Evolutionary conservation across 2,329 filamentous ascomycete species (phyloP).

Genomic region (Amylocarpus encephaloides): DNA sequence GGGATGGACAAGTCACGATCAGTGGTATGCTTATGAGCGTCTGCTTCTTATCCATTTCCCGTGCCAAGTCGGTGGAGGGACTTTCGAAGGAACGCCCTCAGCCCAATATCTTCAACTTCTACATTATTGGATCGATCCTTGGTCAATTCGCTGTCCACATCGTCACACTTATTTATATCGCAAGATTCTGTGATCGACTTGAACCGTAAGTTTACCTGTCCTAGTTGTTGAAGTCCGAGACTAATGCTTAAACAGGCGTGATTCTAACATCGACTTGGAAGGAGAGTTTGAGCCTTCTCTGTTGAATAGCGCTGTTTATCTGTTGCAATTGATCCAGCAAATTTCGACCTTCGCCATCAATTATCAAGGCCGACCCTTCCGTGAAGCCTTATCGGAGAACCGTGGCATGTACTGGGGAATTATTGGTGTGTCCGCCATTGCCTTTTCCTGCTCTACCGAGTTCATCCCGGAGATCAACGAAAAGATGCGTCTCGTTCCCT

Average conservation of each 20-base stretch:
- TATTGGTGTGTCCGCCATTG: slow-evolving; percentile 78
- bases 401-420: slow-evolving; percentile 98
- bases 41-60: slow-evolving; percentile 97
- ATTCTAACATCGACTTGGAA: slow-evolving; percentile 74
- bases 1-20: slow-evolving; percentile 96
- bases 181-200: slow-evolving; percentile 76
- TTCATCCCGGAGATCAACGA: slow-evolving; percentile 94
- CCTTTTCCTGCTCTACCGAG: slow-evolving; percentile 91
- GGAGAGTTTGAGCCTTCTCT: slow-evolving; percentile 90
- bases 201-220: slow-evolving; percentile 65
- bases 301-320: slow-evolving; percentile 93
- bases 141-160: slow-evolving; percentile 97
- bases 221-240: neutral
- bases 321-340: slow-evolving; percentile 96
- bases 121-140: slow-evolving; percentile 96
- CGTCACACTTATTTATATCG: slow-evolving; percentile 87
- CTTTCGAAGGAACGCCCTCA: slow-evolving; percentile 95
- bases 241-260: slow-evolving; percentile 38
- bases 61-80: slow-evolving; percentile 89
- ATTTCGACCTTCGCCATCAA: slow-evolving; percentile 99
- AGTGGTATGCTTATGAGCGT: slow-evolving; percentile 99
- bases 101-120: slow-evolving; percentile 97
- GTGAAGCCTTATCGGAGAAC: slow-evolving; percentile 82
- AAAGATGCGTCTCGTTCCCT: slow-evolving; percentile 86
- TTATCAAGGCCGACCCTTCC: slow-evolving; percentile 97